Percentiles rank a stretch among this genome's conserved stretches.
These are phyloP conservation scores for Leishmania aethiopica DNA, from an alignment of 208 protist genomes.

Conservation along the genomic window DNA sequence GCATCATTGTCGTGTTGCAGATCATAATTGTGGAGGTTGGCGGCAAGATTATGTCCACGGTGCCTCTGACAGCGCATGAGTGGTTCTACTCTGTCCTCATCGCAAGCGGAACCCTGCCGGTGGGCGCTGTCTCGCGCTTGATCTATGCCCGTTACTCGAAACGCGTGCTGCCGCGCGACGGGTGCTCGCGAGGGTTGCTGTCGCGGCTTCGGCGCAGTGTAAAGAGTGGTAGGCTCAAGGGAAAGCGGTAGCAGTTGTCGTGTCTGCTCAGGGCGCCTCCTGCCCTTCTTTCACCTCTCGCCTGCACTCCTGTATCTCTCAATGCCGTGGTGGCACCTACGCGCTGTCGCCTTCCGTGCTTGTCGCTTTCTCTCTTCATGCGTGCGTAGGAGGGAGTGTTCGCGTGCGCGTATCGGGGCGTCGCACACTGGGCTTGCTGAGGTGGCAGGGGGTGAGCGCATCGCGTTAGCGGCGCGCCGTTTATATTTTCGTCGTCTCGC, in stretches of 20 bases:
- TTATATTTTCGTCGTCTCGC: not conserved
- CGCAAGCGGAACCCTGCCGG: constrained; percentile 48
- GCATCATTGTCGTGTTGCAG: constrained; percentile 64
- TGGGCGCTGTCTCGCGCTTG: constrained; percentile 41
- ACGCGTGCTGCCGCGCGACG: constrained; percentile 11
- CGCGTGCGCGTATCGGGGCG: not conserved
- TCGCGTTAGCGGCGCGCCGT: not conserved
- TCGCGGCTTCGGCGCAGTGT: constrained; percentile 8
- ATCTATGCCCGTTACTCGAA: constrained; percentile 32
- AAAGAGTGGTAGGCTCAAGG: constrained; percentile 8
- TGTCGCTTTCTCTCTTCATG: not conserved
- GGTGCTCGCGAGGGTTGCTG: constrained; percentile 22
- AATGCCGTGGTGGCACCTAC: not conserved
- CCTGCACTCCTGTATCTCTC: not conserved
- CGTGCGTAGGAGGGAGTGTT: not conserved
- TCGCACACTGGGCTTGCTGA: not conserved
- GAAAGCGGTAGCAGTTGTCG: not conserved
- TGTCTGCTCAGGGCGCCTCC: not conserved
- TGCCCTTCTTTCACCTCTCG: not conserved
- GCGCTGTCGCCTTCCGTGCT: not conserved
- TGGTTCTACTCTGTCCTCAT: constrained; percentile 67
- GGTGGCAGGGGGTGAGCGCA: not conserved
- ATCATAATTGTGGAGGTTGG: constrained; percentile 78
- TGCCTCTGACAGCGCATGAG: constrained; percentile 64
- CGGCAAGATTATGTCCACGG: constrained; percentile 78